Percentiles rank a stretch among this genome's conserved stretches.
These are phyloP conservation scores for Nemania serpens DNA, from an alignment of 2,329 filamentous ascomycete species.

Conservation along the genomic window DNA sequence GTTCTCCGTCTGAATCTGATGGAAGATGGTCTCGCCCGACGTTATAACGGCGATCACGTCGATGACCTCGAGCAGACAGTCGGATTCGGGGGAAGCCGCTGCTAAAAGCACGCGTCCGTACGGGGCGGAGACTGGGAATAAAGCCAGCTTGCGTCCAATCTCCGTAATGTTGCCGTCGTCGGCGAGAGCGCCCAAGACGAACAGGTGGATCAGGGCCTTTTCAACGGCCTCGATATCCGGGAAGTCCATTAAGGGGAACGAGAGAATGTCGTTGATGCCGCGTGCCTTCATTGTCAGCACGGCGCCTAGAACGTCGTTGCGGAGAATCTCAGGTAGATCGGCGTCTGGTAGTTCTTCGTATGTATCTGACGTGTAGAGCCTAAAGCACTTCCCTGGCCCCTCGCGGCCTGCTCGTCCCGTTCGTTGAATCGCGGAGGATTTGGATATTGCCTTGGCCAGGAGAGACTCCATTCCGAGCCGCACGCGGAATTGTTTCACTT, in stretches of 20 bases:
- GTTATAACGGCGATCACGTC: slow-evolving; percentile 76
- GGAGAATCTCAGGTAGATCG: slow-evolving; percentile 85
- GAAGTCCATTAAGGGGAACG: slow-evolving; percentile 83
- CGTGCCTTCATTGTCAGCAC: slow-evolving; percentile 92
- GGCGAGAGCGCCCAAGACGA: slow-evolving; percentile 76
- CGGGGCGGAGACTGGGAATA: slow-evolving; percentile 80
- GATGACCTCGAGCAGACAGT: slow-evolving; percentile 80
- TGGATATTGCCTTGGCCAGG: slow-evolving; percentile 86
- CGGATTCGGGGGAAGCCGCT: slow-evolving; percentile 69
- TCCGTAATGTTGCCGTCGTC: slow-evolving; percentile 74
- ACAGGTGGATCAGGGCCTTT: slow-evolving; percentile 79
- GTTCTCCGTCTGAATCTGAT: slow-evolving; percentile 52
- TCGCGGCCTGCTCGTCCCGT: slow-evolving; percentile 93
- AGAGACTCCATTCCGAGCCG: slow-evolving; percentile 88
- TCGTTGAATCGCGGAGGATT: slow-evolving; percentile 89
- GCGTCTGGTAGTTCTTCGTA: slow-evolving; percentile 73
- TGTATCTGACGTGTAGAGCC: slow-evolving; percentile 81
- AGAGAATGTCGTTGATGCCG: slow-evolving; percentile 78
- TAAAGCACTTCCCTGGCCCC: slow-evolving; percentile 84
- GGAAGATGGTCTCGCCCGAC: slow-evolving; percentile 65
- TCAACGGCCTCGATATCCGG: slow-evolving; percentile 79
- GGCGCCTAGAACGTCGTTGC: slow-evolving; percentile 85
- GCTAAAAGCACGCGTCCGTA: slow-evolving; percentile 84
- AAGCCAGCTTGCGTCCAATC: slow-evolving; percentile 76
- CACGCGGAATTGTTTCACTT: slow-evolving; percentile 88